Base-by-base conservation (phyloP, 495 filamentous ascomycete species). In the Neurospora sp. region DNA sequence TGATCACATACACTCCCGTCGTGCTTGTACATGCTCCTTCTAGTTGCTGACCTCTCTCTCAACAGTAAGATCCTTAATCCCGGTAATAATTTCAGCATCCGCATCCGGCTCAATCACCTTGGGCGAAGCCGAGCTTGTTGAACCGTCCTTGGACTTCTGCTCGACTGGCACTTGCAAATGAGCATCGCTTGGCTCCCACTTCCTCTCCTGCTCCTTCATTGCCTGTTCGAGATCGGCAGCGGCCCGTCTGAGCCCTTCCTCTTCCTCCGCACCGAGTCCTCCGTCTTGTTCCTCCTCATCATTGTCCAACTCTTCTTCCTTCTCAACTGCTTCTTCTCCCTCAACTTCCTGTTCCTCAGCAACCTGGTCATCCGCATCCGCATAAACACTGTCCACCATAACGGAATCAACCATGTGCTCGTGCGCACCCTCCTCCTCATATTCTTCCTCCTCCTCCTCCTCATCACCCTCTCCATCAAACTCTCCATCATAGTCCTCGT, bases 41-140 rank as follows among this genome's bases (percentile, higher is more conserved):
- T 37, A 69, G 27, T 71, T 79, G 74, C 48, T 75, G 35, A 71
- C 70, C 22, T 79, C 78, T 69, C 81, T 79, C 42, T 81, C 81
- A 27, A 84, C 53, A 20, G 73, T 78, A 44, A 86, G 69, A 65
- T 84, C 79, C 71, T 83, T 82, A 72, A 88, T 69, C 0, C 86
- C 86, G 0, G 85, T 87, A 39, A 88, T 86, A 39, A 85, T 69
- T 78, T 87, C 85, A 8, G 83, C 86, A 69, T 81, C 77, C 0
- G 79, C n/a, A 71, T 88, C 86, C 22, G 77, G 61, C 4, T 78
- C 76, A 6, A 75, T 75, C 4, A 75, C 68, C 35, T 38, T 48
- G n/a, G 70, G 72, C 74, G 71, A 75, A 48, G 14, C 69, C 12
- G 69, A 37, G 53, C 69, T 71, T 61, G 71, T 71, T 61, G 71